Percentiles rank a stretch among this genome's conserved stretches.
These are phyloP conservation scores for Erodium moschatum DNA, from an alignment of 441 rosid genomes.

Conservation along the genomic window DNA sequence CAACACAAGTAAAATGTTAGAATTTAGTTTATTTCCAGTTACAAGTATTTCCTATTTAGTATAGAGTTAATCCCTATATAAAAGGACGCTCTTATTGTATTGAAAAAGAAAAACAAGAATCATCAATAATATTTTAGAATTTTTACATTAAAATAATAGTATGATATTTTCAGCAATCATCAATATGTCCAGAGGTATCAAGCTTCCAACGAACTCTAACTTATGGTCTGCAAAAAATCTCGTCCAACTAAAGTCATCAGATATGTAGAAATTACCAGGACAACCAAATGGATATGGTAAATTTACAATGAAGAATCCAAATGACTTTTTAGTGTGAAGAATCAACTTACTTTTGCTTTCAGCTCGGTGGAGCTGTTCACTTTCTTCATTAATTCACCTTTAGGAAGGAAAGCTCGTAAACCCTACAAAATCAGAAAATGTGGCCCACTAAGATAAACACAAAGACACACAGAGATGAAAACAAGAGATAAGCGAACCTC, in stretches of 20 bases:
- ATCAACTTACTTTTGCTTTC: conserved; percentile 65
- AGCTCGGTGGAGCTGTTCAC: conserved; percentile 70
- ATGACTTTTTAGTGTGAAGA: conserved; percentile 12
- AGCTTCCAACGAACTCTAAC: not conserved
- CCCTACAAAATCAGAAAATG: conserved; percentile 43
- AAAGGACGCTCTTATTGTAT: no score
- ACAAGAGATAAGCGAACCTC: conserved; percentile 41
- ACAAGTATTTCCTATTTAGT: no score
- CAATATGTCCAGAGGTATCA: not conserved
- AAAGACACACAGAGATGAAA: conserved; percentile 8
- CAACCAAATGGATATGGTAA: conserved; percentile 11
- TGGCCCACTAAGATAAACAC: not conserved
- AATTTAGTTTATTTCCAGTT: no score
- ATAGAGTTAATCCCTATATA: no score
- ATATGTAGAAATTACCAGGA: not conserved
- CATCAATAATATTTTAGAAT: no score
- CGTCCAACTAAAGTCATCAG: not conserved
- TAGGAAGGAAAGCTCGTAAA: conserved; percentile 80
- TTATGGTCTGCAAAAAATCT: not conserved
- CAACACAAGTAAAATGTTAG: not conserved
- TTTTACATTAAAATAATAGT: no score
- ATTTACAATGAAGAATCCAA: not conserved
- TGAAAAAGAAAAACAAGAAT: no score
- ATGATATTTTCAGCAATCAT: not conserved
- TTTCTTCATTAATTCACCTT: conserved; percentile 60